Evolutionary conservation across 1,284 basidiomycete genomes (phyloP).

Genomic region (Apiotrichum montevideense): DNA sequence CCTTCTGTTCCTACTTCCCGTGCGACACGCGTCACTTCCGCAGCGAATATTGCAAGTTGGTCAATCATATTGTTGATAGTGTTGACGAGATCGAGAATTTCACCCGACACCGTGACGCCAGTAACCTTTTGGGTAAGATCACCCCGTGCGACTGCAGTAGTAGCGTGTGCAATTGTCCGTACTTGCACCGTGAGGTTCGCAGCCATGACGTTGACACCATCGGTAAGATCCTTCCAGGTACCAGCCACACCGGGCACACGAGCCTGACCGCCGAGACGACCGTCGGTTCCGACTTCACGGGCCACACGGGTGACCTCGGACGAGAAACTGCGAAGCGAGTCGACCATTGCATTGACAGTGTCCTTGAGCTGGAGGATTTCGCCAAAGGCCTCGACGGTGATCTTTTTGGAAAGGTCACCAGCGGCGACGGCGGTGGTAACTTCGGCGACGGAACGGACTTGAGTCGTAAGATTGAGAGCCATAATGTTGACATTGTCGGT

Average conservation of each 20-base stretch:
- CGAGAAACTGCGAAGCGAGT: conserved; percentile 51
- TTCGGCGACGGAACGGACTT: conserved; percentile 92
- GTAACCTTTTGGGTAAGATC: conserved; percentile 91
- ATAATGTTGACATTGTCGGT: conserved; percentile 85
- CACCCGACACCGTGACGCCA: conserved; percentile 87
- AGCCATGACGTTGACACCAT: conserved; percentile 76
- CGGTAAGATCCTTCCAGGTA: conserved; percentile 92
- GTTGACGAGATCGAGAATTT: conserved; percentile 81
- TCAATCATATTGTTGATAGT: conserved; percentile 91
- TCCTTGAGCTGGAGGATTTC: conserved; percentile 87
- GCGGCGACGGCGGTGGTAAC: conserved; percentile 97
- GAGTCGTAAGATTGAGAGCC: conserved; percentile 74
- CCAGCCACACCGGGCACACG: conserved; percentile 79
- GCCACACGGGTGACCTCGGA: conserved; percentile 68
- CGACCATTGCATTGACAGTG: conserved; percentile 45
- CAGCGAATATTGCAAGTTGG: conserved; percentile 86
- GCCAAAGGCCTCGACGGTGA: conserved; percentile 92
- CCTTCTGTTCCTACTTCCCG: conserved; percentile 93
- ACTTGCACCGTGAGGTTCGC: conserved; percentile 80
- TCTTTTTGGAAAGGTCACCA: conserved; percentile 81
- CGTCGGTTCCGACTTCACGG: conserved; percentile 89
- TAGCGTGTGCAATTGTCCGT: conserved; percentile 87
- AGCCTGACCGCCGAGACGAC: conserved; percentile 90
- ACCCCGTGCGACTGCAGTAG: conserved; percentile 90
- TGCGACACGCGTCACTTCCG: conserved; percentile 91